Evolutionary conservation across 2,329 filamentous ascomycete genomes (phyloP).

Genomic region (Sporothrix dimorphospora): DNA sequence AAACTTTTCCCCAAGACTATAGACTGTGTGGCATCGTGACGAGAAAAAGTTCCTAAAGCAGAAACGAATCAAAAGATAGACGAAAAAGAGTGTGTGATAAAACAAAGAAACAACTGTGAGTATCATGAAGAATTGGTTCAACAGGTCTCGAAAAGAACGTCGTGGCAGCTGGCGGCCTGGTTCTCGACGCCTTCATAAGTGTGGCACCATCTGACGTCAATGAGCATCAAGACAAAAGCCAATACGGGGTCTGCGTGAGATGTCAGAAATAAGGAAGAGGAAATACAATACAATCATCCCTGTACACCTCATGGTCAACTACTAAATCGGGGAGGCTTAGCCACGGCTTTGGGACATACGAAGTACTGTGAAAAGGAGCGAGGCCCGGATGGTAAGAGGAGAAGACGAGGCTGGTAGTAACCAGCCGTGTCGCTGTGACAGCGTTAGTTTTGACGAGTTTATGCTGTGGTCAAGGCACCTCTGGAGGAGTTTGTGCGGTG

Average conservation of each 20-base stretch:
- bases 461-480: neutral
- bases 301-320: neutral
- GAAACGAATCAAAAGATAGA: neutral
- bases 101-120: neutral
- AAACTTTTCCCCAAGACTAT: neutral
- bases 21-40: slow-evolving; percentile 19
- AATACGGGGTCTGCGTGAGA: neutral
- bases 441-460: neutral
- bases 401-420: neutral
- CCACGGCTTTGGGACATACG: neutral
- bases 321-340: neutral
- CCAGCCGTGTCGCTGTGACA: neutral
- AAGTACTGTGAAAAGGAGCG: neutral
- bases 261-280: too few relatives aligned
- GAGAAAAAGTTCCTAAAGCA: neutral
- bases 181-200: neutral
- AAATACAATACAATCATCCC: neutral
- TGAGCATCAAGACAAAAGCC: neutral
- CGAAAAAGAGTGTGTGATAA: neutral
- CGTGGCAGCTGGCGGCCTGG: neutral
- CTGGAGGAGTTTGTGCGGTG: neutral
- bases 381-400: neutral
- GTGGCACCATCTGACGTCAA: slow-evolving; percentile 11
- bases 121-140: neutral
- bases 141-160: neutral